Conservation (phyloP, 108 stramenopile species). For the Skeletonema grethae region DNA sequence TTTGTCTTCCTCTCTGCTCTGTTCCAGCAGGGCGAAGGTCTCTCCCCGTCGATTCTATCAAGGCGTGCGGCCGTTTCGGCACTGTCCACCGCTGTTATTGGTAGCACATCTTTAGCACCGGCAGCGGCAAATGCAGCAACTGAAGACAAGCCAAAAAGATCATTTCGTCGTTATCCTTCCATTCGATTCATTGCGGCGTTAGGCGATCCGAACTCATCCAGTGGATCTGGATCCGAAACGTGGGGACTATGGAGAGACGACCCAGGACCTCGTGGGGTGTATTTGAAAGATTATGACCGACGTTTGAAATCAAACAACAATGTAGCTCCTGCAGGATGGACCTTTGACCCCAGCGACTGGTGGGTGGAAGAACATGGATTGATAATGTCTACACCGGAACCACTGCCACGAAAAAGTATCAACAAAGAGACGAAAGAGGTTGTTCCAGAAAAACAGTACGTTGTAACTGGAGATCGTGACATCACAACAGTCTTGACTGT, state of each 20-base stretch:
- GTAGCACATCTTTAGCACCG: not conserved
- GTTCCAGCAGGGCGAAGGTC: not conserved
- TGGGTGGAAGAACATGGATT: constrained; percentile 88
- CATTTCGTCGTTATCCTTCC: constrained; percentile 59
- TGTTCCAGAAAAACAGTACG: constrained; percentile 34
- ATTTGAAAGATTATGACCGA: constrained; percentile 62
- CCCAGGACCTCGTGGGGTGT: constrained; percentile 86
- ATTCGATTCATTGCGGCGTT: constrained; percentile 86
- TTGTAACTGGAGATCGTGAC: constrained; percentile 51
- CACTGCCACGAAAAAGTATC: constrained; percentile 41
- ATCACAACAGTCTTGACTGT: constrained; percentile 48
- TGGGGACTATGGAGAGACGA: constrained; percentile 87
- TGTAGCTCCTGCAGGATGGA: constrained; percentile 83
- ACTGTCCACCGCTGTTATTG: not conserved
- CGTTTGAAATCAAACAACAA: constrained; percentile 42
- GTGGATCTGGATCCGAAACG: constrained; percentile 57
- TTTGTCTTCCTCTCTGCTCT: not conserved
- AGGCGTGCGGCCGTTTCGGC: not conserved
- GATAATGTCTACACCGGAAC: constrained; percentile 51
- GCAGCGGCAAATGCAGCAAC: not conserved
- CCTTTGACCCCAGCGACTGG: constrained; percentile 73
- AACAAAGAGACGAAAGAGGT: constrained; percentile 62
- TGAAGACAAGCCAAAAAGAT: not conserved
- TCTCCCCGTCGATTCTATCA: not conserved
- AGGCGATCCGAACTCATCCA: constrained; percentile 62